These are phyloP conservation scores for Candida glucosophila DNA, from an alignment of 1,139 yeast genomes.

Conservation along the genomic window DNA sequence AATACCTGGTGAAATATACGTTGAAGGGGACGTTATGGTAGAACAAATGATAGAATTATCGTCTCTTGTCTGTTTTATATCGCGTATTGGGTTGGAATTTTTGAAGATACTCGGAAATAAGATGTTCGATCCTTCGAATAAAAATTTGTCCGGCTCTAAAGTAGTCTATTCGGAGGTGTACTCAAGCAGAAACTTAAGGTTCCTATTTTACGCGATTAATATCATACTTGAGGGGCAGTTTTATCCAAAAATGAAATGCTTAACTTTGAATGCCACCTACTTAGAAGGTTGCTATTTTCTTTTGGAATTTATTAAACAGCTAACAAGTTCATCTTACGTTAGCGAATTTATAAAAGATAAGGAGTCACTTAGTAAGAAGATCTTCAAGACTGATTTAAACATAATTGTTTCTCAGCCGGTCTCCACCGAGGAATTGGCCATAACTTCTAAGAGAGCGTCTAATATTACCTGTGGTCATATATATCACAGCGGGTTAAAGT, in stretches of 20 bases:
- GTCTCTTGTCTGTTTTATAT: conserved; percentile 47
- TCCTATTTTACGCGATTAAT: conserved; percentile 47
- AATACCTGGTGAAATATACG: conserved; percentile 64
- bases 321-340: conserved; percentile 44
- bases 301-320: conserved; percentile 50
- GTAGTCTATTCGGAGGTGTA: conserved; percentile 27
- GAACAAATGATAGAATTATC: conserved; percentile 69
- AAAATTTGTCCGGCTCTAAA: conserved; percentile 19
- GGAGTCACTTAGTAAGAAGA: too few relatives aligned
- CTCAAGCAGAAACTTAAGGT: conserved; percentile 34
- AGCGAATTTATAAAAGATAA: too few relatives aligned
- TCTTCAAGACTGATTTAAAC: too few relatives aligned
- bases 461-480: too few relatives aligned
- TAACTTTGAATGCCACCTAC: conserved; percentile 55
- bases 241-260: conserved; percentile 63
- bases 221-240: conserved; percentile 49
- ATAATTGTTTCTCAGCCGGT: too few relatives aligned
- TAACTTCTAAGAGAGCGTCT: too few relatives aligned
- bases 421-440: too few relatives aligned
- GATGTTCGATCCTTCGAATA: too few relatives aligned
- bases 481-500: too few relatives aligned
- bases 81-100: conserved; percentile 41
- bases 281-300: conserved; percentile 53
- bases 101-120: conserved; percentile 38
- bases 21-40: conserved; percentile 60